These are phyloP conservation scores for Eucalyptus cladocalyx DNA, from an alignment of 345 rosid genomes.

Conservation along the genomic window DNA sequence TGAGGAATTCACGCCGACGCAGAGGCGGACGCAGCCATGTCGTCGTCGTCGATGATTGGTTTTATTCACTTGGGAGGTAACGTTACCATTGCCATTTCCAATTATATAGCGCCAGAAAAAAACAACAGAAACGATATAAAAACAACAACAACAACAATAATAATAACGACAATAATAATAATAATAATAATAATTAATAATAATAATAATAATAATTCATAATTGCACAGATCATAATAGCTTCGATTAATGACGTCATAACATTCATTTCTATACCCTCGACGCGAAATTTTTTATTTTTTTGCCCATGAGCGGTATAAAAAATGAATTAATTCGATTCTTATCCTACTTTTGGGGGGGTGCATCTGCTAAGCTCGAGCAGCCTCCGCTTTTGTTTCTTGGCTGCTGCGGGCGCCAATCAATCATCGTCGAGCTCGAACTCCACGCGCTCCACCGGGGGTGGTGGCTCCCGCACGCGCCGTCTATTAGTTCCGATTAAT, in stretches of 20 bases:
- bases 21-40: not conserved
- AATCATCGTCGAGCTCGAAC: not conserved
- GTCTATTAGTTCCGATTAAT: not conserved
- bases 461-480: not conserved
- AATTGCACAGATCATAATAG: not conserved
- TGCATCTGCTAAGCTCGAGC: not conserved
- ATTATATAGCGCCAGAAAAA: not conserved
- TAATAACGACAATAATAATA: no score
- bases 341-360: not conserved
- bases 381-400: not conserved
- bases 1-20: not conserved
- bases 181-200: no score
- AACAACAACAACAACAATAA: not conserved
- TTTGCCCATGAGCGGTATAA: not conserved
- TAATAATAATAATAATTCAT: no score
- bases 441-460: not conserved
- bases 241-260: not conserved
- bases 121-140: not conserved
- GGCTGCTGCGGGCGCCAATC: not conserved
- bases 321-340: not conserved
- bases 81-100: not conserved
- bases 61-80: not conserved
- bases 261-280: not conserved
- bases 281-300: not conserved
- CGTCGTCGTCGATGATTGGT: not conserved